Evolutionary conservation across 495 filamentous ascomycete genomes (phyloP).

Genomic region (Hypoxylon fuscum): DNA sequence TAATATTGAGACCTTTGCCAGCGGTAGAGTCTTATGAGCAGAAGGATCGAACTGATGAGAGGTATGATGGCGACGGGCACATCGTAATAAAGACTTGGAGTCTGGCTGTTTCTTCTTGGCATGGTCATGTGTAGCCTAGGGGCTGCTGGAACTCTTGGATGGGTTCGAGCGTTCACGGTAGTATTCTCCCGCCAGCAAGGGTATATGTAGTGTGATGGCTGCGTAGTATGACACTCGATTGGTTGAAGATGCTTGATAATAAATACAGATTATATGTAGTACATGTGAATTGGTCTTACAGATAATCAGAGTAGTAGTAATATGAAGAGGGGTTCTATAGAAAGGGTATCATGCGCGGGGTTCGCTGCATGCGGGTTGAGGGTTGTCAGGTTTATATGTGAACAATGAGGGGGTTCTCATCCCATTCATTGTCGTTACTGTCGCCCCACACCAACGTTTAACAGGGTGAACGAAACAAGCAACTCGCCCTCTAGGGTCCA

Average conservation of each 20-base stretch:
- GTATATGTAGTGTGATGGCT: conserved; percentile 23
- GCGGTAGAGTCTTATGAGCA: conserved; percentile 28
- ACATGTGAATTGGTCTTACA: conserved; percentile 19
- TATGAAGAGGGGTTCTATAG: conserved; percentile 12
- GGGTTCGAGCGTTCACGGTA: conserved; percentile 11
- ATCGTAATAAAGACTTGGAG: conserved; percentile 34
- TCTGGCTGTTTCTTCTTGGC: conserved; percentile 19
- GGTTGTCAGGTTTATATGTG: conserved; percentile 36
- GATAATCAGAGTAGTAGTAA: conserved; percentile 13
- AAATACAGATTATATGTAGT: conserved; percentile 19
- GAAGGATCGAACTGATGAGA: conserved; percentile 28
- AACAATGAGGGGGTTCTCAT: conserved; percentile 33
- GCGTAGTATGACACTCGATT: conserved; percentile 19
- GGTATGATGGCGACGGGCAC: conserved; percentile 33
- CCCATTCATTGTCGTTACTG: conserved; percentile 12
- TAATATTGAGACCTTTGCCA: conserved; percentile 34
- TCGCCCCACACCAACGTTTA: conserved; percentile 31
- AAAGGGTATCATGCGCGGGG: conserved; percentile 16
- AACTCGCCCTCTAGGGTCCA: conserved; percentile 22
- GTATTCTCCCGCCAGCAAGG: conserved; percentile 9
- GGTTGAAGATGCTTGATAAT: conserved; percentile 5
- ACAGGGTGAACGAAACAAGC: conserved; percentile 22
- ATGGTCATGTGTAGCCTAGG: conserved; percentile 24
- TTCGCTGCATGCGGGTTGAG: conserved; percentile 31
- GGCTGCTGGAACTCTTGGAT: conserved; percentile 11